Conservation (phyloP, 495 filamentous ascomycete genomes). For the Penicillium atrosanguineum region DNA sequence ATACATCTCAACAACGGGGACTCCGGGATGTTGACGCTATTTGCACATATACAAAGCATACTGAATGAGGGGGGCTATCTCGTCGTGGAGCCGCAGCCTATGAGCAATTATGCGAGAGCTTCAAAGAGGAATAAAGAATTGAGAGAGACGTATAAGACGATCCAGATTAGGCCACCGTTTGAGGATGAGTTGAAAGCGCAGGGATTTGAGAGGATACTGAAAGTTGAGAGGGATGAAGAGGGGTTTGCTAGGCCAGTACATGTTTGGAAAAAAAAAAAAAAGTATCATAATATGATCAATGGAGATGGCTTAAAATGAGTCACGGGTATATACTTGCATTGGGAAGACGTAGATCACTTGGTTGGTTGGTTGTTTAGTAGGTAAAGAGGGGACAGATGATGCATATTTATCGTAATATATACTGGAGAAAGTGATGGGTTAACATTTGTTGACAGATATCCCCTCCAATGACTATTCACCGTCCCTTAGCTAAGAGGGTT, state of each 20-base stretch:
- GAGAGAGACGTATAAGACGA: constrained; percentile 29
- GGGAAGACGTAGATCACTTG: constrained; percentile 6
- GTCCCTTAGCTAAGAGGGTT: too few relatives aligned
- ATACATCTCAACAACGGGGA: constrained; percentile 30
- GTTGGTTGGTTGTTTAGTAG: constrained; percentile 2
- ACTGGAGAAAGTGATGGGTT: too few relatives aligned
- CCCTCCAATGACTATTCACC: too few relatives aligned
- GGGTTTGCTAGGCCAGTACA: constrained; percentile 30
- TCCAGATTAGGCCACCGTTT: constrained; percentile 26
- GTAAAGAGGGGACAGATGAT: too few relatives aligned
- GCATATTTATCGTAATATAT: too few relatives aligned
- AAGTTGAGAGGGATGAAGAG: constrained; percentile 27
- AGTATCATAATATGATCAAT: constrained; percentile 12
- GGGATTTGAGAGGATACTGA: constrained; percentile 28
- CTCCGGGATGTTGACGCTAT: constrained; percentile 24
- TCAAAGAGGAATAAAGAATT: constrained; percentile 31
- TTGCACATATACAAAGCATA: constrained; percentile 25
- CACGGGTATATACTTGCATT: constrained; percentile 8
- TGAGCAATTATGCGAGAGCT: constrained; percentile 32
- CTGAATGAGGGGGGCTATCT: constrained; percentile 29
- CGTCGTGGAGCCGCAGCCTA: constrained; percentile 29
- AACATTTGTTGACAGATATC: too few relatives aligned
- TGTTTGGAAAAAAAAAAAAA: constrained; percentile 25
- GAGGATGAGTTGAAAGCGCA: constrained; percentile 23
- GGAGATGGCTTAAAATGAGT: constrained; percentile 12